Evolutionary conservation across 2,329 filamentous ascomycete species (phyloP), one percentile per base, ranked within the genome.

Genomic region (Phialophora expanda): DNA sequence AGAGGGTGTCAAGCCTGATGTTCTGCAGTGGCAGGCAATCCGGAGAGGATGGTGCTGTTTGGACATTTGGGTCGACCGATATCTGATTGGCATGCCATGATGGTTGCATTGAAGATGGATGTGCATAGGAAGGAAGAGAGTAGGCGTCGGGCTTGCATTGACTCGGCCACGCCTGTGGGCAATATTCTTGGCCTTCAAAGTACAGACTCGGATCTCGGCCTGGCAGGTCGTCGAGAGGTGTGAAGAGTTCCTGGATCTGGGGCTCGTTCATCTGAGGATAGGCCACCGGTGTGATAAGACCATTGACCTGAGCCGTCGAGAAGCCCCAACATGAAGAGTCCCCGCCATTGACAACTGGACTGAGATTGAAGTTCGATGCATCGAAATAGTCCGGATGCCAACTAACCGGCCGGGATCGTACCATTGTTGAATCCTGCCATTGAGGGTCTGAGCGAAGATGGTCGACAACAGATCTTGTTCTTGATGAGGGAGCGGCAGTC

Each of bases 11-110:
- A 12, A 65, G 32, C n/a, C 55, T 61, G 24, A 70, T 53, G n/a
- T 67, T 66, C 41, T 66, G 64, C 4, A 70, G 30, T 14, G 67
- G 70, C 12, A 67, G 38, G 24, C 60, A 70, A 50, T 66, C 63
- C 51, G 72, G 72, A n/a, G 70, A 71, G 34, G 71, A 61, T 20
- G 72, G 71, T 28, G 72, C 72, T 8, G 72, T 73, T 41, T 54
- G 63, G 22, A 71, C 60, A 46, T 63, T 54, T 4, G 46, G 44
- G 4, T 38, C 41, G 9, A 53, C 56, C 24, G 61, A 12, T 9
- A 34, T 22, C 24, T 68, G 69, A 30, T 56, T 41, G 34, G 30
- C 41, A 24, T 64, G 61, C 66, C 63, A 68, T 44, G 59, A 38
- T 26, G 59, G 53, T 7, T 68, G 56, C 4, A 38, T 8, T 4